phyloP scores from a whole-genome alignment of 257 asterid species.

The Parsonsia alboflavescens region DNA sequence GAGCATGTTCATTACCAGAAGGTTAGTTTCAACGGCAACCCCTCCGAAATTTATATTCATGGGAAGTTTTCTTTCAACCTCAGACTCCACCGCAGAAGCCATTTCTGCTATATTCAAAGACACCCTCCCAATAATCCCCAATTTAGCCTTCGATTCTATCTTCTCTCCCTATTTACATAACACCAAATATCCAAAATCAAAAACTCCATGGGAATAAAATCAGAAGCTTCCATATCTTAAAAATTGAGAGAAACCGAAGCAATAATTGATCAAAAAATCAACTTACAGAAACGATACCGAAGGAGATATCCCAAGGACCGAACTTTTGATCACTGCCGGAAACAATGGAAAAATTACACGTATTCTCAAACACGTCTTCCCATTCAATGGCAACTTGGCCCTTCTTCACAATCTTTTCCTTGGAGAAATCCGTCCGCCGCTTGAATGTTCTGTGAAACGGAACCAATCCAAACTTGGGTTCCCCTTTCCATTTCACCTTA shows the following conservation, averaged over 20 bases:
- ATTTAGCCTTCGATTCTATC: constrained; percentile 34
- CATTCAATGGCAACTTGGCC: constrained; percentile 21
- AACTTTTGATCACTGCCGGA: constrained; percentile 30
- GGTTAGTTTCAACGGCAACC: constrained; percentile 33
- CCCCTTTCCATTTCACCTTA: constrained; percentile 64
- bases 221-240: neutral
- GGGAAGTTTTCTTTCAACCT: constrained; percentile 41
- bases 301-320: constrained; percentile 45
- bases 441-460: constrained; percentile 32
- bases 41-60: constrained; percentile 41
- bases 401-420: constrained; percentile 23
- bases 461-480: constrained; percentile 42
- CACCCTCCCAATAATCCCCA: constrained; percentile 48
- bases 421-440: constrained; percentile 32
- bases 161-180: constrained; percentile 34
- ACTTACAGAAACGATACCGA: constrained; percentile 39
- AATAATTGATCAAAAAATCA: neutral
- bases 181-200: neutral
- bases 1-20: constrained; percentile 41
- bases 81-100: constrained; percentile 32
- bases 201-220: neutral
- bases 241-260: neutral
- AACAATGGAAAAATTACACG: constrained; percentile 38
- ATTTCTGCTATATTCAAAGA: constrained; percentile 50
- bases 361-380: constrained; percentile 57